Base-by-base conservation (phyloP, 2,329 filamentous ascomycete genomes). In the Phaeosphaeriaceae sp. region DNA sequence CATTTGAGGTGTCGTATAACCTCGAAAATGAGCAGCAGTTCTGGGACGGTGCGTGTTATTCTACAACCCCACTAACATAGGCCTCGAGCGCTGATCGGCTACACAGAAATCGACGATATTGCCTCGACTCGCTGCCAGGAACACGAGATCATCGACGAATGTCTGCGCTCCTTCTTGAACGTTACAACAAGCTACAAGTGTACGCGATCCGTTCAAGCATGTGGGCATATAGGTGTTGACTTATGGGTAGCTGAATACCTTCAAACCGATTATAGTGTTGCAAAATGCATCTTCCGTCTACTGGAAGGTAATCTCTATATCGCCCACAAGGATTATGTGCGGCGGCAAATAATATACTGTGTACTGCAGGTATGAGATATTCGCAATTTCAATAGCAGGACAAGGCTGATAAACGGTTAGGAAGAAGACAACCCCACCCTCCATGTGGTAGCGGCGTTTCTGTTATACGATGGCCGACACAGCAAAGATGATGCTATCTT, bases 311-410 rank as follows among this genome's bases (percentile, higher is more conserved):
- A 78, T 15, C 79, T 97, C 36, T 99, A 95, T 73, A 75, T 77
- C 20, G 75, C 81, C 12, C 87, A 97, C 72, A 83, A 85, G 60
- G 87, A 91, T 48, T 97, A 99, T 75, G 89, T 97, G 55, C 89
- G 93, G 56, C 89, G 85, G 36, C 94, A 97, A 77, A 91, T 99
- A 66, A 86, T 97, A 58, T 92, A 96, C 74, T 92, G 91, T 71
- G 80, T 99, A 43, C 77, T 97, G 44, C 83, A 87, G 77, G 83
- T 85, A 74, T n/a, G 38, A 71, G 55, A 3, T 15, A 33, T 30
- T 15, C 8, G 30, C 8, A 17, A n/a, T n/a, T n/a, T n/a, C n/a
- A n/a, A n/a, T n/a, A n/a, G n/a, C 32, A 16, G 18, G 33, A 30
- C 37, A 13, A 39, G 44, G 50, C 62, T 70, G 48, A 70, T 39